Evolutionary conservation across 164 flowering plant species (phyloP).

Genomic region (Umbilicus rupestris): DNA sequence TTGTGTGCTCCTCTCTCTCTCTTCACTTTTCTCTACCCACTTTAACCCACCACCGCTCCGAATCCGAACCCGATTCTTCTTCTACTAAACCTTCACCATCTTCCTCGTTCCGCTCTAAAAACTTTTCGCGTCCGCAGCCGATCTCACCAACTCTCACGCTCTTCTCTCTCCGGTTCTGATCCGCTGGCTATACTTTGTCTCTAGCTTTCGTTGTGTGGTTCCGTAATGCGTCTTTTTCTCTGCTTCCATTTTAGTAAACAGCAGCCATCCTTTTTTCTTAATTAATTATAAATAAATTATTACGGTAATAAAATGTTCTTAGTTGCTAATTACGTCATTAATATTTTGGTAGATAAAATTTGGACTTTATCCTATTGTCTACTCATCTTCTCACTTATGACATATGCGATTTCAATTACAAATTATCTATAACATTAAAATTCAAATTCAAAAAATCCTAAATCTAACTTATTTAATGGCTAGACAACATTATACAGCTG

Average conservation of each 20-base stretch:
- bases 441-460: too few species aligned
- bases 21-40: conserved; percentile 2
- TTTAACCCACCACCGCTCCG: conserved; percentile 3
- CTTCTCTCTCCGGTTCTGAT: neutral
- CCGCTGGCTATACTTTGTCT: neutral
- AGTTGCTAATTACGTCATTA: neutral
- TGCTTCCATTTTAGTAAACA: neutral
- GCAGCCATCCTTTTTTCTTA: neutral
- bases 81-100: too few species aligned
- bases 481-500: too few species aligned
- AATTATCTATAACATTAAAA: too few species aligned
- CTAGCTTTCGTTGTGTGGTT: too few species aligned
- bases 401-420: too few species aligned
- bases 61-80: neutral
- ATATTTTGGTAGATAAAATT: too few species aligned
- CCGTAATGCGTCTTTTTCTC: too few species aligned
- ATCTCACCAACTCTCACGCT: conserved; percentile 6
- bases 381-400: too few species aligned
- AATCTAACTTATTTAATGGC: too few species aligned
- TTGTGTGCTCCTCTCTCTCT: neutral
- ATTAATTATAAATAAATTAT: neutral
- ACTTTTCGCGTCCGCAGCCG: neutral
- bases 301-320: neutral
- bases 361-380: too few species aligned
- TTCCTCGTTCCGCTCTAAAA: neutral